These are phyloP conservation scores for Cyclostephanos invisitatus DNA, from an alignment of 108 stramenopile genomes.

Conservation along the genomic window DNA sequence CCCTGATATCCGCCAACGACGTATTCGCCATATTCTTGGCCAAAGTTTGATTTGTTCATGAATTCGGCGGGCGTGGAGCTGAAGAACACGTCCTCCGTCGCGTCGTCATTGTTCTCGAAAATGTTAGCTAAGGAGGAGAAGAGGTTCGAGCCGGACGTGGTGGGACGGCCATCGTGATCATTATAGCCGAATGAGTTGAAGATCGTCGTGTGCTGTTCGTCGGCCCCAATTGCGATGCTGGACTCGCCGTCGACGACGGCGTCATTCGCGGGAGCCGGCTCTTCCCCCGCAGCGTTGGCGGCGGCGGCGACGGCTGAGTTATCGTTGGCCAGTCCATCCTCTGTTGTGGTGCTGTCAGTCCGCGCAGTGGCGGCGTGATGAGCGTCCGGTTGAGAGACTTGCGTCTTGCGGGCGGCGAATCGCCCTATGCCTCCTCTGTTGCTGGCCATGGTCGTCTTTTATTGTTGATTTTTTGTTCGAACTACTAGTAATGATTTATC, in stretches of 20 bases:
- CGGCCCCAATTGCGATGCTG: neutral
- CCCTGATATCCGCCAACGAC: neutral
- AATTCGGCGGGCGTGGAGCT: neutral
- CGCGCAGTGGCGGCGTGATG: neutral
- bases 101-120: slow-evolving; percentile 3
- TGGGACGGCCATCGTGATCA: neutral
- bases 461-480: neutral
- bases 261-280: neutral
- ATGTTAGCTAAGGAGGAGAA: neutral
- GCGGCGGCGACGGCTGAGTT: neutral
- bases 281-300: neutral
- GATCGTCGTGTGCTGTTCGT: neutral
- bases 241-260: neutral
- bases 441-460: slow-evolving; percentile 7
- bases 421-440: slow-evolving; percentile 9
- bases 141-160: slow-evolving; percentile 1
- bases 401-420: slow-evolving; percentile 14
- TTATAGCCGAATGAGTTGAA: neutral
- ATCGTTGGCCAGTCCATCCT: neutral
- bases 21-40: slow-evolving; percentile 4
- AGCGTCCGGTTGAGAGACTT: neutral
- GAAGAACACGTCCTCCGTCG: neutral
- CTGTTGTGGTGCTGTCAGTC: neutral
- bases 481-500: too few relatives aligned
- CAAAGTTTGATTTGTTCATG: neutral